Evolutionary conservation across 73 alveolate species (phyloP).

Genomic region (Tetrahymena malaccensis): DNA sequence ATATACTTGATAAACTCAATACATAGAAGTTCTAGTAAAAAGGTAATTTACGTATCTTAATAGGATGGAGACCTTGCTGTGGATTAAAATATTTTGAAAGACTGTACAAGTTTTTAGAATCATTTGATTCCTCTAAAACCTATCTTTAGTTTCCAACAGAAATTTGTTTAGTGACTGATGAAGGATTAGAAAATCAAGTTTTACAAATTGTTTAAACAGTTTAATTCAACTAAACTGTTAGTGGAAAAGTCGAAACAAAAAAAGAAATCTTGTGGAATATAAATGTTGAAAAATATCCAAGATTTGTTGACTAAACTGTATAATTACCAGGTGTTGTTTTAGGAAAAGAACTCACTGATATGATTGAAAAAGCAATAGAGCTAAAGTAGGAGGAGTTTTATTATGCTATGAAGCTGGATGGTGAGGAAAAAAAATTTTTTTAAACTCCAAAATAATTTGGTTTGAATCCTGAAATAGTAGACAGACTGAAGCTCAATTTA

Average conservation of each 20-base stretch:
- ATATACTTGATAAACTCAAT: neutral
- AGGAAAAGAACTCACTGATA: neutral
- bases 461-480: neutral
- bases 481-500: neutral
- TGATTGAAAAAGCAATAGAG: neutral
- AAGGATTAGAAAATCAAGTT: neutral
- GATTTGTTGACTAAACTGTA: neutral
- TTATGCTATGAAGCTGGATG: neutral
- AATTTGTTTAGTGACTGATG: neutral
- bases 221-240: neutral
- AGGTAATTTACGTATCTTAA: neutral
- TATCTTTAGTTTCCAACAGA: neutral
- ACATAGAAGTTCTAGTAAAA: neutral
- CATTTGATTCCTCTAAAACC: neutral
- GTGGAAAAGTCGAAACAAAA: neutral
- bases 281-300: neutral
- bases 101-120: neutral
- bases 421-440: neutral
- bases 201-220: neutral
- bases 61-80: neutral
- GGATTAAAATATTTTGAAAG: neutral
- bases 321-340: neutral
- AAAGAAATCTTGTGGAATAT: neutral
- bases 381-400: neutral
- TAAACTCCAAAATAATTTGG: neutral